Base-by-base conservation (phyloP, 1,284 basidiomycete genomes). In the Somion occarium region DNA sequence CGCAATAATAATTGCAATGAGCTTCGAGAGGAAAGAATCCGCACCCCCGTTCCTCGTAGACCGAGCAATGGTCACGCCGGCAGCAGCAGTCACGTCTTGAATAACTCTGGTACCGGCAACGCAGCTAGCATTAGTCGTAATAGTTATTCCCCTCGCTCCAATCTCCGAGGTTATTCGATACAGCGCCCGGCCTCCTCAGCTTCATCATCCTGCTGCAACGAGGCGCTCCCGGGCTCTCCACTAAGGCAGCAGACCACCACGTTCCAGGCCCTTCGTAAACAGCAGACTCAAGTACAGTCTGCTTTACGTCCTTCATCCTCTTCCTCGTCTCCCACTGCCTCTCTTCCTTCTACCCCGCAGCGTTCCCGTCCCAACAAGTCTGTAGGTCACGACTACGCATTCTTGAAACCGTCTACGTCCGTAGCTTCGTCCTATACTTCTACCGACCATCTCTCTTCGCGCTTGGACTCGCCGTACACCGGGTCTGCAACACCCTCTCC, bases 401-500 rank as follows among this genome's bases (percentile, higher is more conserved):
- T 27, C 43, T 45, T 13, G 42, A 19, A 37, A 30, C 53, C 19
- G 30, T 34, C 48, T 61, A 38, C 54, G 56, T 3, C 57, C 56
- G 18, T 53, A 54, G 23, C 59, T 9, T 61, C 60, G 5, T 54
- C 59, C 27, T 49, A 50, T 13, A 59, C 49, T 50, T 25, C 53
- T 43, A 39, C 46, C 25, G 30, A 41, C 26, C n/a, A n/a, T n/a
- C 48, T 50, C 52, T 48, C 54, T 45, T 49, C 43, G 44, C 38
- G 49, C 25, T 25, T 38, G 23, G 55, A 46, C 26, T 52, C 23
- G n/a, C 38, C 43, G 47, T 53, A 41, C 25, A 49, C 53, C 49
- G 61, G 55, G 46, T 56, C 52, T 41, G 48, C 48, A 48, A 59
- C 63, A 37, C 60, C 64, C 46, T 60, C 61, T 26, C 61, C 58